Evolutionary conservation across 2,329 filamentous ascomycete species (phyloP).

Genomic region (Xylaria sp.): DNA sequence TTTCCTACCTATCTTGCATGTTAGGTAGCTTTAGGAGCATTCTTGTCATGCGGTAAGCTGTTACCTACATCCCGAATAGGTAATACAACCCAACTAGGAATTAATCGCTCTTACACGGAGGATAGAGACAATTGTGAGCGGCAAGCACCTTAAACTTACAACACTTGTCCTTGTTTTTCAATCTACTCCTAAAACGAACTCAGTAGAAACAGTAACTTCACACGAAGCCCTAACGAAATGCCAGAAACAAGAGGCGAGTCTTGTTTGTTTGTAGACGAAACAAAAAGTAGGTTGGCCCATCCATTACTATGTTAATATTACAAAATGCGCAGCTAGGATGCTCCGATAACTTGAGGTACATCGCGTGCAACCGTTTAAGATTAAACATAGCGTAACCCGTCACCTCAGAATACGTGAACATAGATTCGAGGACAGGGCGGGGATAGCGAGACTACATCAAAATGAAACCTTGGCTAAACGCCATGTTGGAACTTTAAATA

Average conservation of each 20-base stretch:
- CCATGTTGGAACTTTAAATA: background rate
- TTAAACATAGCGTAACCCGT: background rate
- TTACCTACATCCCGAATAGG: too few relatives aligned
- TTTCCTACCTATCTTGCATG: too few relatives aligned
- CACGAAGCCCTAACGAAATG: background rate
- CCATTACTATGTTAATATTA: background rate
- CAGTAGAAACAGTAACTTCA: background rate
- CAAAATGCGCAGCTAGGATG: background rate
- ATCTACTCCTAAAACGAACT: too few relatives aligned
- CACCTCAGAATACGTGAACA: background rate
- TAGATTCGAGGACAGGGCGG: background rate
- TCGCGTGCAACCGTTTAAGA: background rate
- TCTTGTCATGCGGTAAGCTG: too few relatives aligned
- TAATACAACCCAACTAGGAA: too few relatives aligned
- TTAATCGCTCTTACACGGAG: too few relatives aligned
- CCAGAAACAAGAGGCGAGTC: background rate
- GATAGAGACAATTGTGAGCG: too few relatives aligned
- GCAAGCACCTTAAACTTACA: too few relatives aligned
- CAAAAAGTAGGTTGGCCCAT: background rate
- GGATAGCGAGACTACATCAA: background rate
- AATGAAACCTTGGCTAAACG: slow-evolving; percentile 11
- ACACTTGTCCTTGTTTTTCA: too few relatives aligned
- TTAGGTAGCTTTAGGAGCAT: too few relatives aligned
- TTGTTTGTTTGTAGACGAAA: background rate
- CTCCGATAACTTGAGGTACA: background rate